Conservation (phyloP, 768 basidiomycete species). For the Lactifluus echinatus region DNA sequence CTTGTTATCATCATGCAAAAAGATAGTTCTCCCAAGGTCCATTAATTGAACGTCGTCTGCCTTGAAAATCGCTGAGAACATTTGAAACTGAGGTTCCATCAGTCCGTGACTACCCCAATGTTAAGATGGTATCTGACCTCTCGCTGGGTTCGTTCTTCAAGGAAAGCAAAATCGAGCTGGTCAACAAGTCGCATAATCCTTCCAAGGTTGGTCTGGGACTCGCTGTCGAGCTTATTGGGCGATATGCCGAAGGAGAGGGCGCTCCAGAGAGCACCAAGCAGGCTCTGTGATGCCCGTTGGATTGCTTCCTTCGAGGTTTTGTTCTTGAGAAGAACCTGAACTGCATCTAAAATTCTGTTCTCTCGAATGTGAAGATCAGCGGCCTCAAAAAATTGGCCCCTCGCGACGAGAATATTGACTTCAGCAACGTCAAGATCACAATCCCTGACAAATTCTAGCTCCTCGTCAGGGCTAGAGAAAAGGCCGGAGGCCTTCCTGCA, state of each 20-base stretch:
- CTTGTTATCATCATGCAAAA: background rate
- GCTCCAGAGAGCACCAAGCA: constrained; percentile 41
- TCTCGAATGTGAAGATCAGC: constrained; percentile 39
- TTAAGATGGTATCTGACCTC: background rate
- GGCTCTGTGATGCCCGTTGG: constrained; percentile 31
- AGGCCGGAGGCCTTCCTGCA: constrained; percentile 39
- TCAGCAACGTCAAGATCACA: constrained; percentile 44
- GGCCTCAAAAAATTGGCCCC: constrained; percentile 39
- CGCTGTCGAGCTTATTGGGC: background rate
- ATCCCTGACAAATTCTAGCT: constrained; percentile 47
- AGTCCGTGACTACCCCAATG: background rate
- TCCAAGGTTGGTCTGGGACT: background rate
- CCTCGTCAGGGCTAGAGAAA: constrained; percentile 44
- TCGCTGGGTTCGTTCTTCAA: background rate
- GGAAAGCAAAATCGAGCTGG: background rate
- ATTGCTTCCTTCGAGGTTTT: constrained; percentile 24
- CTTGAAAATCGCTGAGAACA: constrained; percentile 9
- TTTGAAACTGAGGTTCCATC: background rate
- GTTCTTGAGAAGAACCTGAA: constrained; percentile 36
- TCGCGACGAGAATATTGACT: constrained; percentile 35
- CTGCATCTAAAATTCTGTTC: constrained; percentile 40
- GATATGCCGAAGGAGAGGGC: constrained; percentile 31
- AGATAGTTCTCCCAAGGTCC: background rate
- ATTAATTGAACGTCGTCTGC: background rate
- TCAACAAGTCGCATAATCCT: background rate